These are phyloP conservation scores for Colletotrichum phormii DNA, from an alignment of 2,329 filamentous ascomycete genomes.

Conservation along the genomic window DNA sequence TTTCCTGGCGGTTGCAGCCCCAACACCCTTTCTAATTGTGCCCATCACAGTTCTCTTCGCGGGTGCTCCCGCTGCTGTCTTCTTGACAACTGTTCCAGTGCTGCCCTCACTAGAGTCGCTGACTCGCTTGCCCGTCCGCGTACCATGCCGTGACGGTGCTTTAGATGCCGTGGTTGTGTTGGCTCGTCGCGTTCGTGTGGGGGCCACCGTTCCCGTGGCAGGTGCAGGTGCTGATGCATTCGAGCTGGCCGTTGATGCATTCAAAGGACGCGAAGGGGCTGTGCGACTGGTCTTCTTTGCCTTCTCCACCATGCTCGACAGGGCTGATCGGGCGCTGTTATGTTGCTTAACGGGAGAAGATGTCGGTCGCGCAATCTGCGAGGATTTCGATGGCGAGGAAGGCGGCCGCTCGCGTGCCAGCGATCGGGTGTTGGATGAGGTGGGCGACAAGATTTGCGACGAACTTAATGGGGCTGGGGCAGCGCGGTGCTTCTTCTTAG, in stretches of 20 bases:
- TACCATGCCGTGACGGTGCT: conserved; percentile 50
- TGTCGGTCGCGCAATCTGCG: conserved; percentile 66
- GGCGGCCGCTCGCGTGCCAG: conserved; percentile 62
- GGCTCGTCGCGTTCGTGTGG: conserved; percentile 47
- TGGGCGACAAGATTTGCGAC: conserved; percentile 80
- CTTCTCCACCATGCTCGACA: conserved; percentile 71
- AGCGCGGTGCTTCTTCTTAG: conserved; percentile 74
- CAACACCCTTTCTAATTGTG: conserved; percentile 64
- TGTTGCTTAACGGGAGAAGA: conserved; percentile 69
- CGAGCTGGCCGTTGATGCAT: conserved; percentile 57
- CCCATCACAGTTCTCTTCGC: conserved; percentile 66
- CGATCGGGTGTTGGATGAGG: conserved; percentile 82
- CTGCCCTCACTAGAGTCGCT: conserved; percentile 75
- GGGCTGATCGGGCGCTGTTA: conserved; percentile 52
- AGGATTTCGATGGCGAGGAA: conserved; percentile 64
- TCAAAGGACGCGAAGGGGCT: conserved; percentile 58
- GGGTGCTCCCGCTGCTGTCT: conserved; percentile 52
- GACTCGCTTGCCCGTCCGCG: conserved; percentile 62
- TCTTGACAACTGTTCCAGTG: conserved; percentile 73
- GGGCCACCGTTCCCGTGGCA: conserved; percentile 40
- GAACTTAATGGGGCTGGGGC: conserved; percentile 55
- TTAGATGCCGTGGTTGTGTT: conserved; percentile 50
- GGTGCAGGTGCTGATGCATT: conserved; percentile 39
- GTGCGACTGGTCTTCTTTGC: conserved; percentile 66
- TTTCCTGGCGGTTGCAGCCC: conserved; percentile 62